phyloP scores from a whole-genome alignment of 345 rosid genomes.

The Geranium rotundifolium region DNA sequence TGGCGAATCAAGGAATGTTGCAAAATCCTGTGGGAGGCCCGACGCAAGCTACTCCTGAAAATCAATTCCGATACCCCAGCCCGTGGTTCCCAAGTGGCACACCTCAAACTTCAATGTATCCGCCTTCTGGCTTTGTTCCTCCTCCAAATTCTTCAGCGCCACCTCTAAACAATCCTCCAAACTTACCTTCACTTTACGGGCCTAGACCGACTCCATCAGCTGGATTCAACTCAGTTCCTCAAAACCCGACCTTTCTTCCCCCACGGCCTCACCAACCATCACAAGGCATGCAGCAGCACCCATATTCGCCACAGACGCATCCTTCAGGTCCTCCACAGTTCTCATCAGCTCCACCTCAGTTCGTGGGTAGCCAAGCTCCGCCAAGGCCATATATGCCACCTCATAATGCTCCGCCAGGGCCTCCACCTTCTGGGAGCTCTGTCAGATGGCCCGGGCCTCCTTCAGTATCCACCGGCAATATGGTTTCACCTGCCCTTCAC shows the following conservation, averaged over 20 bases:
- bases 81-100: slow-evolving; percentile 24
- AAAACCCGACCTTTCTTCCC: slow-evolving; percentile 23
- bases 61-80: slow-evolving; percentile 40
- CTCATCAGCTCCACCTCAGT: slow-evolving; percentile 25
- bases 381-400: slow-evolving; percentile 29
- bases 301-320: slow-evolving; percentile 25
- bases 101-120: slow-evolving; percentile 8
- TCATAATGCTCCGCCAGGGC: slow-evolving; percentile 28
- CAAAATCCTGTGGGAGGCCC: slow-evolving; percentile 18
- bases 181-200: slow-evolving; percentile 30
- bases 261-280: slow-evolving; percentile 18
- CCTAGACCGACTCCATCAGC: slow-evolving; percentile 27
- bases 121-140: slow-evolving; percentile 5
- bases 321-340: slow-evolving; percentile 29
- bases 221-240: slow-evolving; percentile 29
- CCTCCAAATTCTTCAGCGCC: slow-evolving; percentile 5
- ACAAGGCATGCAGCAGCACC: slow-evolving; percentile 19
- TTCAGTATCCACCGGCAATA: slow-evolving; percentile 11
- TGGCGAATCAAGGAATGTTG: slow-evolving; percentile 20
- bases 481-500: slow-evolving; percentile 10
- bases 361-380: slow-evolving; percentile 31
- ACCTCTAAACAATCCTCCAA: slow-evolving; percentile 13
- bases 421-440: slow-evolving; percentile 21
- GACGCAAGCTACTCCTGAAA: slow-evolving; percentile 30
- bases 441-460: slow-evolving; percentile 27